Evolutionary conservation across 306 rosid species (phyloP).

Genomic region (Adenanthera pavonina): DNA sequence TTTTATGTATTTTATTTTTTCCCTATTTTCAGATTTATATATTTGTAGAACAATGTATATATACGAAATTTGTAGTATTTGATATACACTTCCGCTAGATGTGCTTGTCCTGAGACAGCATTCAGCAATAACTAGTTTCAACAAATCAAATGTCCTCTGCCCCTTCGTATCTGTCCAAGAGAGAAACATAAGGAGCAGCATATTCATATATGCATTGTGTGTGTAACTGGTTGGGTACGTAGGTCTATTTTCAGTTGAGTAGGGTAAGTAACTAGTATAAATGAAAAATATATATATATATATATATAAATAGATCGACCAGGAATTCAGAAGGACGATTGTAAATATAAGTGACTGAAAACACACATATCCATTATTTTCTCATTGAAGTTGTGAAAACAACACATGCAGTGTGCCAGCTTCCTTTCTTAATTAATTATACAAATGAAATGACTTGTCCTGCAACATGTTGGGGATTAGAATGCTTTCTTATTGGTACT

Average conservation of each 20-base stretch:
- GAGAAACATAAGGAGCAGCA: too few species aligned
- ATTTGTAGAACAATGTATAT: too few species aligned
- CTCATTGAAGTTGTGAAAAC: constrained; percentile 30
- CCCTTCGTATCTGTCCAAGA: too few species aligned
- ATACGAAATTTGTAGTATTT: too few species aligned
- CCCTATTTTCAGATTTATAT: too few species aligned
- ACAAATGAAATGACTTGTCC: constrained; percentile 32
- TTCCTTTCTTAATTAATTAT: not conserved
- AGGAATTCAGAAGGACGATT: not conserved
- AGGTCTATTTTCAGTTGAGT: not conserved
- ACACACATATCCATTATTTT: constrained; percentile 14
- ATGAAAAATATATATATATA: too few species aligned
- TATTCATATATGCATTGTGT: too few species aligned
- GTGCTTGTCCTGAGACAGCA: not conserved
- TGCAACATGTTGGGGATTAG: not conserved
- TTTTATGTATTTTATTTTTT: too few species aligned
- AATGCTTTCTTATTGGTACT: not conserved
- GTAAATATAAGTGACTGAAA: not conserved
- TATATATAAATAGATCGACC: not conserved
- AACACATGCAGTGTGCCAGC: constrained; percentile 50
- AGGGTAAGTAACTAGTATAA: too few species aligned
- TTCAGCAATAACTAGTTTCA: constrained; percentile 1
- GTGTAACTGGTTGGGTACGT: not conserved
- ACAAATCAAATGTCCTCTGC: not conserved
- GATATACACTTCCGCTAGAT: too few species aligned